Conservation (phyloP, 768 basidiomycete genomes). For the Boletus sp. region DNA sequence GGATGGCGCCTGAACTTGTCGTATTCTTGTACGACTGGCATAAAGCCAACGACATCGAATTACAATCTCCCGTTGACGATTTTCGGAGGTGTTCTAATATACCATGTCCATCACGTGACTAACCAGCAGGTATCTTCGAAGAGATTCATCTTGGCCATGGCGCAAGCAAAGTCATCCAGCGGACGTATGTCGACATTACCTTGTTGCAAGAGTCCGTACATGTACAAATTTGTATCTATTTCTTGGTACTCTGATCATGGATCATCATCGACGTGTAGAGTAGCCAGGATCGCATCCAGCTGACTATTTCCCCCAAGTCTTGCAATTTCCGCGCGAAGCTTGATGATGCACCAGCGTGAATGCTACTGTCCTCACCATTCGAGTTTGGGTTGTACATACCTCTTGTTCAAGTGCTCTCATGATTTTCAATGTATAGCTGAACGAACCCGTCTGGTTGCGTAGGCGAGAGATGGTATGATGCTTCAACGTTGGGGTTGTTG, state of each 20-base stretch:
- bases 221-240: not conserved
- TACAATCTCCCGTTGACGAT: not conserved
- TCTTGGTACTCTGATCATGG: not conserved
- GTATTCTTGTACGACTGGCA: not conserved
- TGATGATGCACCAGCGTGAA: not conserved
- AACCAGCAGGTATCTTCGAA: not conserved
- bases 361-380: not conserved
- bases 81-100: not conserved
- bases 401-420: constrained; percentile 64
- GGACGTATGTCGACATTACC: not conserved
- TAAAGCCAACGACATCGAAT: not conserved
- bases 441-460: constrained; percentile 69
- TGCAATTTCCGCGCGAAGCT: constrained; percentile 60
- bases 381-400: constrained; percentile 13
- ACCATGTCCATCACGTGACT: not conserved
- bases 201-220: not conserved
- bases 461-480: constrained; percentile 79
- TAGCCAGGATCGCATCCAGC: constrained; percentile 56
- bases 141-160: too few species aligned
- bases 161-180: not conserved
- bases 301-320: constrained; percentile 73
- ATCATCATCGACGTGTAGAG: constrained; percentile 41
- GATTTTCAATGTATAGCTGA: constrained; percentile 78
- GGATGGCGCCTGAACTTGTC: not conserved
- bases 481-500: constrained; percentile 80